Evolutionary conservation across 371 early-diverging fungal genomes (phyloP).

Genomic region (Basidiobolus meristosporus): DNA sequence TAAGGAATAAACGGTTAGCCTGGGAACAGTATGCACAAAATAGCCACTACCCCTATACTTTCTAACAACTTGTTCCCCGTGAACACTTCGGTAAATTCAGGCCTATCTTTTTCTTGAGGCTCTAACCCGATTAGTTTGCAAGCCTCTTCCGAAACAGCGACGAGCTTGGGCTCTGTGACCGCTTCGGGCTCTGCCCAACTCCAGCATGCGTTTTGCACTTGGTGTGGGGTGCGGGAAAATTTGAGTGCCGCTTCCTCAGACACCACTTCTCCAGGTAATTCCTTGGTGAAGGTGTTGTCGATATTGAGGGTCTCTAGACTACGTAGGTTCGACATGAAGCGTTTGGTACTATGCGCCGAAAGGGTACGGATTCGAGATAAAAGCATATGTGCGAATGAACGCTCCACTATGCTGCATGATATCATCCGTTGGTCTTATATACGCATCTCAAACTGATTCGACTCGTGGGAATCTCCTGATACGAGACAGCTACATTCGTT

Average conservation of each 20-base stretch:
- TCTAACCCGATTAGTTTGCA: constrained; percentile 18
- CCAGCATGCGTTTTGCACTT: constrained; percentile 26
- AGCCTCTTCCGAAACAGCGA: constrained; percentile 17
- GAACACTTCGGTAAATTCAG: constrained; percentile 10
- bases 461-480: too few relatives aligned
- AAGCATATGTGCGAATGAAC: too few relatives aligned
- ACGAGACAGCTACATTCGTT: too few relatives aligned
- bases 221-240: constrained; percentile 8
- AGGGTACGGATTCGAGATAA: too few relatives aligned
- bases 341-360: too few relatives aligned
- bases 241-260: background rate
- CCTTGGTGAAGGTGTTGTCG: constrained; percentile 5
- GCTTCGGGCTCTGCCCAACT: constrained; percentile 26
- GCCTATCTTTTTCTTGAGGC: constrained; percentile 5
- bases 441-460: too few relatives aligned
- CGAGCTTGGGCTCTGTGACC: constrained; percentile 16
- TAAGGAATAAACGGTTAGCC: constrained; percentile 1
- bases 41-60: too few relatives aligned
- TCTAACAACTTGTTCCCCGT: constrained; percentile 16
- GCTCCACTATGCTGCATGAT: too few relatives aligned
- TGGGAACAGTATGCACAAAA: too few relatives aligned
- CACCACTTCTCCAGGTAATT: constrained; percentile 5
- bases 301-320: too few relatives aligned
- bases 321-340: too few relatives aligned
- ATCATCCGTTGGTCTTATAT: too few relatives aligned